Evolutionary conservation across 2,329 filamentous ascomycete genomes (phyloP).

Genomic region (Tolypocladium ophioglossoides): DNA sequence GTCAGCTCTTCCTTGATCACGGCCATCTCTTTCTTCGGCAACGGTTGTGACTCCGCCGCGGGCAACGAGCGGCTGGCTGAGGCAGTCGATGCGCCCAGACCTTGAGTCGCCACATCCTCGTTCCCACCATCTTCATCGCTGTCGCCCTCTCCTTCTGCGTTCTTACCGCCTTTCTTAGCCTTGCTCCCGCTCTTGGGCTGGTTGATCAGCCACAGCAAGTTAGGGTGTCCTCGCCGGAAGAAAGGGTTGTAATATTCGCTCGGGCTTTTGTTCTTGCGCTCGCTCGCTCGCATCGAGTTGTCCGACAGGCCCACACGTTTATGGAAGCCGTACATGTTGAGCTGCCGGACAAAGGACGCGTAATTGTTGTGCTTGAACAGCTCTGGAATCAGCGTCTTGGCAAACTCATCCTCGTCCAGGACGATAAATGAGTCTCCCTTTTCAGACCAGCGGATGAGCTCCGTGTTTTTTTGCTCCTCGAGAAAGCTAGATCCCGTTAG

Average conservation of each 20-base stretch:
- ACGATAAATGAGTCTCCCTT: constrained; percentile 96
- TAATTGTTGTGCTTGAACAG: constrained; percentile 99
- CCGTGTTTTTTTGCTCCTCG: constrained; percentile 84
- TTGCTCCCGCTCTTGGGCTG: constrained; percentile 74
- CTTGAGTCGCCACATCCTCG: constrained; percentile 26
- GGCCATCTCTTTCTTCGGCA: constrained; percentile 63
- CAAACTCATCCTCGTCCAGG: constrained; percentile 95
- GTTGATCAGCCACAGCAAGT: constrained; percentile 90
- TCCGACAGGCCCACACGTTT: constrained; percentile 90
- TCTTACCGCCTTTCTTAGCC: constrained; percentile 46
- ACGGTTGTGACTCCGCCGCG: constrained; percentile 33
- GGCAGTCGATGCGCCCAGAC: constrained; percentile 8
- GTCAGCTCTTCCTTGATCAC: constrained; percentile 70
- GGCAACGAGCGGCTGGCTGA: constrained; percentile 23
- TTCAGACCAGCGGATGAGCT: constrained; percentile 93
- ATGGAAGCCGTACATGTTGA: constrained; percentile 98
- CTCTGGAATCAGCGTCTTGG: constrained; percentile 91
- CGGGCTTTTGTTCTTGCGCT: constrained; percentile 93
- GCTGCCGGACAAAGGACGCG: constrained; percentile 86
- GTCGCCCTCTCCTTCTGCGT: constrained; percentile 57
- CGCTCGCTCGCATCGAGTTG: constrained; percentile 94
- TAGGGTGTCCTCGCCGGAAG: constrained; percentile 86
- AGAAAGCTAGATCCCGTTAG: constrained; percentile 58
- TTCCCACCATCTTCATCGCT: constrained; percentile 43
- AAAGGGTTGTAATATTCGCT: constrained; percentile 98